These are phyloP conservation scores for Penicillium sp. DNA, from an alignment of 2,329 filamentous ascomycete genomes.

Conservation along the genomic window DNA sequence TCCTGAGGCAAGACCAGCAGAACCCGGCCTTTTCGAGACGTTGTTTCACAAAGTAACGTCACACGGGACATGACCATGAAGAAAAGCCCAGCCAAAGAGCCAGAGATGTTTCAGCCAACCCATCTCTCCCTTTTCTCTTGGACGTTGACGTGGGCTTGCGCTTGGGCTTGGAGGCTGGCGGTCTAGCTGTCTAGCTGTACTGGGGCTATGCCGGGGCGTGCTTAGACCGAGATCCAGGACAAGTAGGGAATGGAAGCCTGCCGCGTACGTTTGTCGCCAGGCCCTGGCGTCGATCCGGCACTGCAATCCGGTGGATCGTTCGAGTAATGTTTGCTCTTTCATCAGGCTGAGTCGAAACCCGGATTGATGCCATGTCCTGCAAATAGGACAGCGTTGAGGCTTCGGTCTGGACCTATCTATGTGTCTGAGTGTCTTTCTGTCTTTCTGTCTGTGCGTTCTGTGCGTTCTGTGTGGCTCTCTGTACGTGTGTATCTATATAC, in stretches of 20 bases:
- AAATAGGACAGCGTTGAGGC: conserved; percentile 23
- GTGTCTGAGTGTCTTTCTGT: background rate
- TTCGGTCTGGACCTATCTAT: background rate
- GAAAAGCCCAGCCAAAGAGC: conserved; percentile 20
- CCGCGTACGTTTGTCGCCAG: conserved; percentile 33
- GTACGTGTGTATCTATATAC: too few species aligned
- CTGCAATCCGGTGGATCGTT: conserved; percentile 15
- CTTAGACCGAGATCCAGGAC: background rate
- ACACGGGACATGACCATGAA: conserved; percentile 31
- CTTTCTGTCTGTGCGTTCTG: background rate
- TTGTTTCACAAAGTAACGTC: conserved; percentile 43
- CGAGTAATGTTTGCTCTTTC: conserved; percentile 31
- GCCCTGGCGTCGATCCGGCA: conserved; percentile 20
- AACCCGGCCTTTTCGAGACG: conserved; percentile 30
- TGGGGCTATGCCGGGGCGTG: background rate
- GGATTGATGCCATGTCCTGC: conserved; percentile 26
- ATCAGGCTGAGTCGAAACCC: conserved; percentile 10
- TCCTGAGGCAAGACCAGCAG: conserved; percentile 21
- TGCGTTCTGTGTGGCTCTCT: too few species aligned
- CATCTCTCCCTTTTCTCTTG: background rate
- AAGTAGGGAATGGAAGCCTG: conserved; percentile 20
- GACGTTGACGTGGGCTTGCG: background rate
- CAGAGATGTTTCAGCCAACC: conserved; percentile 25
- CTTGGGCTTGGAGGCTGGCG: too few species aligned
- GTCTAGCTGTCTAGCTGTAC: too few species aligned